Evolutionary conservation across 2,329 filamentous ascomycete species (phyloP).

Genomic region (Colletotrichum sp.): DNA sequence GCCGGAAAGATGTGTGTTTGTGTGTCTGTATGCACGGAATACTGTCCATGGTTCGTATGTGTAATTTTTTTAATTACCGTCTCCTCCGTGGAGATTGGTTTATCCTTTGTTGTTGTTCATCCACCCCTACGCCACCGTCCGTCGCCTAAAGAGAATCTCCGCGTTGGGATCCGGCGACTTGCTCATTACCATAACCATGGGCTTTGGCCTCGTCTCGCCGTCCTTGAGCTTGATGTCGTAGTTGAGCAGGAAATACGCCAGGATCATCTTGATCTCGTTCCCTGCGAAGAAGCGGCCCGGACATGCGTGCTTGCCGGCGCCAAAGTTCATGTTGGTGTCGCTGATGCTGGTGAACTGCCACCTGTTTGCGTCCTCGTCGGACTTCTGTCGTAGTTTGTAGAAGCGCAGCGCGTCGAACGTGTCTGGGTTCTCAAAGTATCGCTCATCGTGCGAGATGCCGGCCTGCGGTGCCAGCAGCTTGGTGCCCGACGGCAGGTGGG

Average conservation of each 20-base stretch:
- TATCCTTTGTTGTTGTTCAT: not conserved
- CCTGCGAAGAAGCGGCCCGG: conserved; percentile 54
- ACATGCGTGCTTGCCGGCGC: conserved; percentile 52
- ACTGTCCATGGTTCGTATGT: not conserved
- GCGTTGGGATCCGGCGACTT: conserved; percentile 46
- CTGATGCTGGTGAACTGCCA: conserved; percentile 48
- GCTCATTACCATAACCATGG: conserved; percentile 42
- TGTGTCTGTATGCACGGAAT: not conserved
- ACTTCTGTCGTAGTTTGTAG: conserved; percentile 46
- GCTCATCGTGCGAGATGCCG: conserved; percentile 45
- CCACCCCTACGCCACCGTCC: conserved; percentile 23
- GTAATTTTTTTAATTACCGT: not conserved
- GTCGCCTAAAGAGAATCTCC: conserved; percentile 44
- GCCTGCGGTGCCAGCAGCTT: conserved; percentile 46
- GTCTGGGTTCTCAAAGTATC: conserved; percentile 44
- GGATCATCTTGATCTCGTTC: conserved; percentile 50
- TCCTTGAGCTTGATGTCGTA: conserved; percentile 46
- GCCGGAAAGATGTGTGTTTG: not conserved
- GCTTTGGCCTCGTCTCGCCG: conserved; percentile 42
- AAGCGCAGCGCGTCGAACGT: conserved; percentile 56
- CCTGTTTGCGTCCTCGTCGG: conserved; percentile 40
- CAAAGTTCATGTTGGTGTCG: conserved; percentile 51
- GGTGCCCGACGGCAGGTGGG: conserved; percentile 45
- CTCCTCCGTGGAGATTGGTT: not conserved
- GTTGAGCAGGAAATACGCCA: conserved; percentile 45